Evolutionary conservation across 257 asterid species (phyloP), one percentile per base, ranked within the genome.

Genomic region (Galeopsis tetrahit): DNA sequence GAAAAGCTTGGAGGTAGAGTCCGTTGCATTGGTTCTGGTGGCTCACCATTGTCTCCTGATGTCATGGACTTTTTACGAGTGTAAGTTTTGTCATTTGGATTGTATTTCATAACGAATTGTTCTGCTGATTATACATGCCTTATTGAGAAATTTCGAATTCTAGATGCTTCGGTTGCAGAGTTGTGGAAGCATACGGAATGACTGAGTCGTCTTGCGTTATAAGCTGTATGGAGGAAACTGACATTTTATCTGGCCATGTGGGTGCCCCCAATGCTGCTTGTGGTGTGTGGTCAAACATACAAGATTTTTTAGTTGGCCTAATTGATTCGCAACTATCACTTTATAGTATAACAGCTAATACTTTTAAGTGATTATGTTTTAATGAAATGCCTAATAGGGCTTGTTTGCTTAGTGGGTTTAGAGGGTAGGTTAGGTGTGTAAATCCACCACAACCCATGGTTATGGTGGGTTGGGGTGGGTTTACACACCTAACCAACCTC

Each of bases 41-140:
- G 95, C 75, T 90, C 97, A 51, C 95, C 97, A 4, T 61, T 90
- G 82, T 90, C 97, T 72, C 87, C 95, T 38, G 90, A 90, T 55
- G 87, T 88, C 75, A 76, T 90, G 93, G 91, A 90, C 74, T 90
- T 90, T 73, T 75, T 90, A 71, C 80, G 87, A 59, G 91, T 88
- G 97, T 88, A 84, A 82, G 97, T 74, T 36, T 59, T 44, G 32
- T 44, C 13, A 44, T 49, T 13, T 33, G 4, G 33, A 6, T 17
- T 63, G 13, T 39, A 58, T 56, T 14, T 48, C 69, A 33, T 38
- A 43, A 63, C 11, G 75, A 42, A 51, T 17, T 2, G 35, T 31
- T 6, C 53, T 21, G 33, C 31, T 10, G n/a, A 43, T 43, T 43
- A 11, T 1, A 11, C 46, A 5, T 36, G 21, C 36, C 31, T 34